phyloP scores from a whole-genome alignment of 2,329 filamentous ascomycete genomes.

The Talaromyces piceae region DNA sequence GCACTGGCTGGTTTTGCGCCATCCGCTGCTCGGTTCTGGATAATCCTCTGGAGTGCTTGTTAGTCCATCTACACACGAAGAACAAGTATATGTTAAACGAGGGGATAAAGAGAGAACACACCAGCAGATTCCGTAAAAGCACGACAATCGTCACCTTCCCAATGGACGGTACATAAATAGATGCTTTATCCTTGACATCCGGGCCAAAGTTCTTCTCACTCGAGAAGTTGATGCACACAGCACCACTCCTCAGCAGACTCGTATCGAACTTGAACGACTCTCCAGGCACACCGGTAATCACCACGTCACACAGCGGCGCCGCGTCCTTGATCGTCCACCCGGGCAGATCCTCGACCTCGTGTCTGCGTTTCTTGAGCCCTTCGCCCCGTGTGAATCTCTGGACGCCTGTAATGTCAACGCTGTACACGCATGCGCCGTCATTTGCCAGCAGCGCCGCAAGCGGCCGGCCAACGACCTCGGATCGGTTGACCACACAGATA shows the following conservation, averaged over 20 bases:
- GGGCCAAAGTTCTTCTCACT: conserved; percentile 90
- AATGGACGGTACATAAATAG: conserved; percentile 93
- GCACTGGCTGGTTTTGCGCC: conserved; percentile 26
- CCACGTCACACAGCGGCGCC: conserved; percentile 81
- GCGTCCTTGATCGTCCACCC: conserved; percentile 74
- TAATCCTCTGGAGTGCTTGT: not conserved
- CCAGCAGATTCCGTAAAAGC: conserved; percentile 78
- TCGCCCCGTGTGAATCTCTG: conserved; percentile 87
- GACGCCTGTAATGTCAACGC: conserved; percentile 83
- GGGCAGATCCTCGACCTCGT: conserved; percentile 78
- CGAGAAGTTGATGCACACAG: conserved; percentile 98
- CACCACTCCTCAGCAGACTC: conserved; percentile 74
- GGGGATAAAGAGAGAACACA: conserved; percentile 43
- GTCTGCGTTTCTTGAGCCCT: conserved; percentile 75
- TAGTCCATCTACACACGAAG: not conserved
- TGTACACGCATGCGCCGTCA: conserved; percentile 92
- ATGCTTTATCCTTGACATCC: conserved; percentile 88
- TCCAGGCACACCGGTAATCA: conserved; percentile 85
- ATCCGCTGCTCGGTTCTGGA: conserved; percentile 5
- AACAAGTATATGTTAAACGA: not conserved
- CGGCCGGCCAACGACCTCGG: conserved; percentile 89
- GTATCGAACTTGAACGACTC: conserved; percentile 86
- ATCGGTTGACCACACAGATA: conserved; percentile 92
- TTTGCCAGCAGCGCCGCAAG: conserved; percentile 90
- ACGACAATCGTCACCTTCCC: conserved; percentile 97